Evolutionary conservation across 2,329 filamentous ascomycete species (phyloP).

Genomic region (Aspergillus carbonarius): DNA sequence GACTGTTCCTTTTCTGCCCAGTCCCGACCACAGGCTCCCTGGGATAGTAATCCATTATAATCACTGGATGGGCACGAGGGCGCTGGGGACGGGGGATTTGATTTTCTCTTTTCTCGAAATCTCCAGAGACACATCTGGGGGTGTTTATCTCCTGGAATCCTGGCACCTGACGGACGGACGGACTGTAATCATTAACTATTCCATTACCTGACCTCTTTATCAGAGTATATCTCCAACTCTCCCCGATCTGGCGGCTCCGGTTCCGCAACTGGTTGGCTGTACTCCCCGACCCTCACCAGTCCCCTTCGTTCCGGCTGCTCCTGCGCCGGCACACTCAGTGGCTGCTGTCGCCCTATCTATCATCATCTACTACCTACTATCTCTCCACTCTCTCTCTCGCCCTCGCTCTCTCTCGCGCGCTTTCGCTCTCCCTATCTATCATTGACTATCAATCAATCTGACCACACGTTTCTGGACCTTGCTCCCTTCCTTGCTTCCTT

Average conservation of each 20-base stretch:
- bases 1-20: slow-evolving; percentile 5
- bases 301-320: neutral
- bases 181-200: neutral
- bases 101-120: neutral
- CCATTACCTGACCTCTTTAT: neutral
- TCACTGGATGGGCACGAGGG: neutral
- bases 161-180: no score
- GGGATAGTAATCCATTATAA: neutral
- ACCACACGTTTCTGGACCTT: neutral
- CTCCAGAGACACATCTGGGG: no score
- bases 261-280: slow-evolving; percentile 18
- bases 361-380: no score
- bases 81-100: neutral
- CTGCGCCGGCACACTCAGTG: no score
- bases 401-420: neutral
- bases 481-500: neutral
- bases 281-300: slow-evolving; percentile 13
- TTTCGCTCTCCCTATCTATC: neutral
- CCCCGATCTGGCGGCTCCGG: slow-evolving; percentile 8
- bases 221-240: neutral
- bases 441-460: neutral
- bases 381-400: neutral
- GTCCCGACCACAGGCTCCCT: neutral
- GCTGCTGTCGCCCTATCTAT: no score
- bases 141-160: no score